A percentile compares a stretch with the other conserved stretches of the same genome.
Conservation (phyloP, 176 grass and related monocot species). For the Cenchrus fungigraminus region DNA sequence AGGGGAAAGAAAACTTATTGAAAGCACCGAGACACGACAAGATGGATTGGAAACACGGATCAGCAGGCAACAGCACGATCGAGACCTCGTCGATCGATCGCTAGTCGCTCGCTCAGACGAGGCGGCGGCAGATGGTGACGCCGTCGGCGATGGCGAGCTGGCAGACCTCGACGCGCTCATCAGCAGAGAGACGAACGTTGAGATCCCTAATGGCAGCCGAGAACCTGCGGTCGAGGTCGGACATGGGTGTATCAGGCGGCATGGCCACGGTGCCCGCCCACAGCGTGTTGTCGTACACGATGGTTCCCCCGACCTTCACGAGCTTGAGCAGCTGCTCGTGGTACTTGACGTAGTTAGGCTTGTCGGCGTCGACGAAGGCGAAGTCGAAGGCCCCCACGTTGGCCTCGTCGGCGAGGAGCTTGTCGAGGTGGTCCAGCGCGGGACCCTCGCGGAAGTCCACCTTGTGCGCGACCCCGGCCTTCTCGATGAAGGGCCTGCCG, state of each 20-base stretch:
- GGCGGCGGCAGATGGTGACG: conserved; percentile 77
- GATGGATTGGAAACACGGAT: no score
- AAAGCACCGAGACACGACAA: not conserved
- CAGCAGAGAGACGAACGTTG: conserved; percentile 40
- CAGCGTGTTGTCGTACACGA: conserved; percentile 77
- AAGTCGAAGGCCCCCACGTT: conserved; percentile 63
- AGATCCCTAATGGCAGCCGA: conserved; percentile 32
- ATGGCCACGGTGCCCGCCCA: conserved; percentile 61
- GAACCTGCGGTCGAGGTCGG: not conserved
- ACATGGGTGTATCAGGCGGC: conserved; percentile 38
- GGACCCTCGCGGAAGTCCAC: conserved; percentile 65
- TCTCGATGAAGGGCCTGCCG: conserved; percentile 53
- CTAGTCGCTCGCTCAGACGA: not conserved
- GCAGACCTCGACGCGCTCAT: conserved; percentile 56
- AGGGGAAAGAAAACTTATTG: not conserved
- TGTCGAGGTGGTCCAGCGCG: conserved; percentile 44
- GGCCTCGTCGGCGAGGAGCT: conserved; percentile 50
- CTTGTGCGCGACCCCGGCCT: conserved; percentile 61
- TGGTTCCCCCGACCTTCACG: conserved; percentile 58
- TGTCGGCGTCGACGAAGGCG: conserved; percentile 75
- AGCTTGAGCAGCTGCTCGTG: conserved; percentile 54
- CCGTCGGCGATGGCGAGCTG: conserved; percentile 72
- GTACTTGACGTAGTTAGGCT: conserved; percentile 62
- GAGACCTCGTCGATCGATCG: no score
- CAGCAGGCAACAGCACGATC: no score